These are phyloP conservation scores for Backusella psychrophila DNA, from an alignment of 192 early-diverging fungal species.

Conservation along the genomic window DNA sequence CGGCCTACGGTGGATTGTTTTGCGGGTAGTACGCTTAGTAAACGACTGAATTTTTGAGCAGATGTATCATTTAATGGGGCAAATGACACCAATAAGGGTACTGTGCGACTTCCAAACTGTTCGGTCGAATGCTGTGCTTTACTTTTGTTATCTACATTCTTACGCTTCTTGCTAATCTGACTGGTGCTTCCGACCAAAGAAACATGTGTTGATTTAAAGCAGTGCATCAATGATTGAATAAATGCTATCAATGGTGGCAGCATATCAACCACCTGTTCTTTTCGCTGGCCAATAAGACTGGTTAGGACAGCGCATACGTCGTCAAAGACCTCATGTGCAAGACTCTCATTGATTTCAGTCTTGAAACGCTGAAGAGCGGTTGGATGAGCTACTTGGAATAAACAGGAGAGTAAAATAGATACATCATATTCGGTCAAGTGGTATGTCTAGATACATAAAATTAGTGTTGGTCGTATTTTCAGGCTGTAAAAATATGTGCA, in stretches of 20 bases:
- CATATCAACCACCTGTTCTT: constrained; percentile 49
- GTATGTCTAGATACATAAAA: constrained; percentile 24
- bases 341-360: background rate
- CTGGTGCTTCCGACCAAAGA: constrained; percentile 30
- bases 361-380: background rate
- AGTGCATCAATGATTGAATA: constrained; percentile 53
- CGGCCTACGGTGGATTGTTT: constrained; percentile 10
- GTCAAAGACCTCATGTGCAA: constrained; percentile 46
- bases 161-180: background rate
- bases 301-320: constrained; percentile 48
- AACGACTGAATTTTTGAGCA: constrained; percentile 18
- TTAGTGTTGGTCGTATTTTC: no score
- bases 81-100: constrained; percentile 31
- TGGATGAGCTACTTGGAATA: constrained; percentile 19
- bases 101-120: constrained; percentile 4
- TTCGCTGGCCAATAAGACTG: constrained; percentile 46
- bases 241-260: constrained; percentile 46
- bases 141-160: constrained; percentile 10
- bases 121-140: background rate
- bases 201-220: constrained; percentile 53
- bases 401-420: constrained; percentile 37
- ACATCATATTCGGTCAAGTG: constrained; percentile 42
- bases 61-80: constrained; percentile 32
- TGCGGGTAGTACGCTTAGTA: constrained; percentile 7
- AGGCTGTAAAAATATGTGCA: background rate